Evolutionary conservation across 2,329 filamentous ascomycete species (phyloP).

Genomic region (Aspergillus sp.): DNA sequence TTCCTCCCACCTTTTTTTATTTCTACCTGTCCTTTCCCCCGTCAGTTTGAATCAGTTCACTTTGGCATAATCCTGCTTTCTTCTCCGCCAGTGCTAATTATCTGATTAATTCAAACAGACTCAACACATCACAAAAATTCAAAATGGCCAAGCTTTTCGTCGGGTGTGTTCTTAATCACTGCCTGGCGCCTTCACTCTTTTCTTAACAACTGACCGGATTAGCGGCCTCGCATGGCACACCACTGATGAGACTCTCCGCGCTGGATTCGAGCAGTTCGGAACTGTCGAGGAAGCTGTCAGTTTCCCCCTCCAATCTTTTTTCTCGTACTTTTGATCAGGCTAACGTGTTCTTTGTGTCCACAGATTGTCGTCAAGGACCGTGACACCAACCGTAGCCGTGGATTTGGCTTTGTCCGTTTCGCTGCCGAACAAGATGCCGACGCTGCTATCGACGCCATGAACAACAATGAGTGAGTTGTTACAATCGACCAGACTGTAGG

Average conservation of each 20-base stretch:
- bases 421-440: slow-evolving; percentile 42
- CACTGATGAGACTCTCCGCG: slow-evolving; percentile 76
- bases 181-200: slow-evolving; percentile 4
- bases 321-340: background rate
- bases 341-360: background rate
- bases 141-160: slow-evolving; percentile 92
- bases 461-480: slow-evolving; percentile 63
- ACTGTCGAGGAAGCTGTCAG: slow-evolving; percentile 91
- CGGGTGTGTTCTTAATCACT: slow-evolving; percentile 58
- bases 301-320: slow-evolving; percentile 24
- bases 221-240: slow-evolving; percentile 99
- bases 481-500: slow-evolving; percentile 4
- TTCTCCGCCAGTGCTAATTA: slow-evolving; percentile 1
- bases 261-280: slow-evolving; percentile 91
- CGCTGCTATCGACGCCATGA: slow-evolving; percentile 39
- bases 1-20: slow-evolving; percentile 4
- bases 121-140: slow-evolving; percentile 8
- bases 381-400: slow-evolving; percentile 92
- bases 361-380: slow-evolving; percentile 97
- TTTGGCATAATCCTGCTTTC: background rate
- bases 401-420: slow-evolving; percentile 96
- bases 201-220: slow-evolving; percentile 12
- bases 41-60: background rate
- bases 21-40: background rate
- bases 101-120: slow-evolving; percentile 1